A percentile compares a stretch with the other conserved stretches of the same genome.
These are phyloP conservation scores for Yamadazyma paraphyllophila DNA, from an alignment of 805 yeast genomes.

Conservation along the genomic window DNA sequence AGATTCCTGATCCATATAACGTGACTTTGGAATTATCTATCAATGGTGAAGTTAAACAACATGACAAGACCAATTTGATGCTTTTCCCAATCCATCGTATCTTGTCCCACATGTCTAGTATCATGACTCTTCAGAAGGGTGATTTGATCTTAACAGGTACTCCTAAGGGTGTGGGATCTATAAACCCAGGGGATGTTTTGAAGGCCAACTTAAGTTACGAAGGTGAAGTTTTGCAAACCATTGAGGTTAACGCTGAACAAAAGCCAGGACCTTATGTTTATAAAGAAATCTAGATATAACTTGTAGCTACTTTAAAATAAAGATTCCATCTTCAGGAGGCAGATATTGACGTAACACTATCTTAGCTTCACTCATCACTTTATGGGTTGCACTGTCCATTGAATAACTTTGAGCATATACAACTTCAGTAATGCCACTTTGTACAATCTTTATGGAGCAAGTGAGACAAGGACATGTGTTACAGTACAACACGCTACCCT, in stretches of 20 bases:
- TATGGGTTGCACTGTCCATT: conserved; percentile 80
- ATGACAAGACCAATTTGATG: conserved; percentile 80
- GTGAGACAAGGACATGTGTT: conserved; percentile 98
- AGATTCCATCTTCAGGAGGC: conserved; percentile 41
- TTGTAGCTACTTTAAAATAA: conserved; percentile 20
- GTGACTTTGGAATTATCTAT: conserved; percentile 62
- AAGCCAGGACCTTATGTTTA: conserved; percentile 47
- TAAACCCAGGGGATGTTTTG: conserved; percentile 75
- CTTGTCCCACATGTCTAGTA: conserved; percentile 74
- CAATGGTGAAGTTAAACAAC: conserved; percentile 69
- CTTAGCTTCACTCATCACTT: conserved; percentile 72
- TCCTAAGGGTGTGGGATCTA: conserved; percentile 93
- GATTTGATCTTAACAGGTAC: conserved; percentile 94
- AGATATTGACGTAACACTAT: conserved; percentile 57
- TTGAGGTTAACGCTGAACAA: conserved; percentile 52
- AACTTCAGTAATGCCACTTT: conserved; percentile 85
- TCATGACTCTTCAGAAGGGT: conserved; percentile 88
- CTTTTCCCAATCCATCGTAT: conserved; percentile 82
- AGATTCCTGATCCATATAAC: conserved; percentile 71
- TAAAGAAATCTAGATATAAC: conserved; percentile 24
- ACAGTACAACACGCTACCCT: conserved; percentile 70
- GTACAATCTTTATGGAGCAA: conserved; percentile 93
- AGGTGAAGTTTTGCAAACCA: conserved; percentile 54
- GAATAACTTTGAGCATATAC: conserved; percentile 90
- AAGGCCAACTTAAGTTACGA: conserved; percentile 59